Evolutionary conservation across 805 yeast species (phyloP), one percentile per base, ranked within the genome.

Genomic region (Grigorovia humatica): DNA sequence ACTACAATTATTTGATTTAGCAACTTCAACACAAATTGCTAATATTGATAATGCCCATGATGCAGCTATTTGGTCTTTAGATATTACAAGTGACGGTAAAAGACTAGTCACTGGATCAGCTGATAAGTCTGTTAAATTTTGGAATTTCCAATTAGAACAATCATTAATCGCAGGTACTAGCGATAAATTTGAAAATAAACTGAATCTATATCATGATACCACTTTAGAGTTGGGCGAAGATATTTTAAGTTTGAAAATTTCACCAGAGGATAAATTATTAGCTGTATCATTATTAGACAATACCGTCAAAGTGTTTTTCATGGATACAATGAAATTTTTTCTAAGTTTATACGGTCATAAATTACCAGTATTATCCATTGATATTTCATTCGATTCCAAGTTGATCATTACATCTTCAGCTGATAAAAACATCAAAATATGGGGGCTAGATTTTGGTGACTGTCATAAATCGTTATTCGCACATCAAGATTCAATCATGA

Each of bases 401-500:
- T 67, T 93, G 59, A 77, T 93, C 55, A 81, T 91, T 50, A 88
- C 98, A 0, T 87, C 96, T 4, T 88, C 97, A 1, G 99, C 99
- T 0, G 99, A 93, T 70, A 93, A 93, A 69, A 93, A 93, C 68
- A 87, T 93, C 64, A 89, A 95, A 70, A 85, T 93, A 52, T 93
- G 99, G 99, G 99, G 99, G 49, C 73, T 93, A 53, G 99, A 93
- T 67, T 93, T 93, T 69, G 99, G 99, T 70, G 99, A 93, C 69
- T 93, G 99, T 74, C 99, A 93, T 69, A 85, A 85, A 66, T 91
- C 98, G 1, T 80, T 93, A 29, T 93, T 93, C 67, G 99, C 95
- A 1, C 99, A 93, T 66, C 96, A 89, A 63, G 99, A 93, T 67
- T 84, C 96, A 2, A 87, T 93, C 53, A 88, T 91, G 96, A 76